Evolutionary conservation across 1,284 basidiomycete genomes (phyloP).

Genomic region (Kwoniella shivajii): DNA sequence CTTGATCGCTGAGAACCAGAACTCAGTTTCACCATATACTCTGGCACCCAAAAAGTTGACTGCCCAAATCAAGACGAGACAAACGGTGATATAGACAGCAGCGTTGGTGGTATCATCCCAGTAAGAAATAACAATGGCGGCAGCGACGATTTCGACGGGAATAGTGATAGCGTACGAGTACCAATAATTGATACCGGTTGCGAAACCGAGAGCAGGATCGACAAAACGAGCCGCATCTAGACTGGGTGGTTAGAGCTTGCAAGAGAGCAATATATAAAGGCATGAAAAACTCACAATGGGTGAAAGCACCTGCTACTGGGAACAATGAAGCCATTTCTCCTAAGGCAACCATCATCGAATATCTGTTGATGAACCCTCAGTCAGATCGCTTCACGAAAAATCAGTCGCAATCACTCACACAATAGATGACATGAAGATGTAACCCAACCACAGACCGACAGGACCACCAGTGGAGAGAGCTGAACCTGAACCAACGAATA

Average conservation of each 20-base stretch:
- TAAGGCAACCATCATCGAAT: constrained; percentile 52
- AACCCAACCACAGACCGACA: constrained; percentile 52
- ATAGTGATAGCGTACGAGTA: constrained; percentile 48
- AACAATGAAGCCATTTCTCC: constrained; percentile 56
- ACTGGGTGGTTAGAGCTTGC: not conserved
- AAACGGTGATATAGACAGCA: constrained; percentile 55
- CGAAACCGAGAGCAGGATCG: constrained; percentile 58
- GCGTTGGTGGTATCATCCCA: constrained; percentile 51
- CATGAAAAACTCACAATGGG: constrained; percentile 36
- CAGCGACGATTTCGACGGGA: constrained; percentile 35
- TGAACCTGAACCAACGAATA: constrained; percentile 57
- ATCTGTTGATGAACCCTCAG: too few relatives aligned
- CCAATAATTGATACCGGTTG: constrained; percentile 52
- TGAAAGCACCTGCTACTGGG: constrained; percentile 51
- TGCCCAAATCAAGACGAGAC: constrained; percentile 51
- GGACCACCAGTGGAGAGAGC: constrained; percentile 58
- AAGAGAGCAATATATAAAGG: too few relatives aligned
- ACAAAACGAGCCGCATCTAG: constrained; percentile 57
- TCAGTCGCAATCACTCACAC: constrained; percentile 40
- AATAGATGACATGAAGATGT: constrained; percentile 50
- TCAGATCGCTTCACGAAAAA: too few relatives aligned
- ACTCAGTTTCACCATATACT: constrained; percentile 51
- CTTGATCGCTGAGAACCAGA: constrained; percentile 45
- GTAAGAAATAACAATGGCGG: constrained; percentile 51
- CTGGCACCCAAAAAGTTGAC: constrained; percentile 55